phyloP scores from a whole-genome alignment of 306 rosid genomes.

The peach (Prunus persica) region Prunus_persica_NCBIv2 NC_034015.1:325001-325500 shows the following conservation, averaged over 20 bases:
- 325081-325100: constrained; percentile 46
- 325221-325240: constrained; percentile 62
- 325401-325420: neutral
- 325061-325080: constrained; percentile 42
- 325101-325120: constrained; percentile 49
- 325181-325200: constrained; percentile 67
- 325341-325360: constrained; percentile 20
- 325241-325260: constrained; percentile 50
- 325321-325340: constrained; percentile 38
- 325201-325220: constrained; percentile 70
- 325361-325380: constrained; percentile 35
- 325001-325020: constrained; percentile 51
- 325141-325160: constrained; percentile 55
- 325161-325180: constrained; percentile 49
- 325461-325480: neutral
- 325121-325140: constrained; percentile 60
- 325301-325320: constrained; percentile 30
- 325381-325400: neutral
- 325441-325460: neutral
- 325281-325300: constrained; percentile 26
- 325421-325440: neutral
- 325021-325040: constrained; percentile 56
- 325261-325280: constrained; percentile 26
- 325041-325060: constrained; percentile 44
- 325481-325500: neutral